A percentile compares a stretch with the other conserved stretches of the same genome.
Evolutionary conservation across 2,329 filamentous ascomycete species (phyloP).

Genomic region (Claviceps cyperi): DNA sequence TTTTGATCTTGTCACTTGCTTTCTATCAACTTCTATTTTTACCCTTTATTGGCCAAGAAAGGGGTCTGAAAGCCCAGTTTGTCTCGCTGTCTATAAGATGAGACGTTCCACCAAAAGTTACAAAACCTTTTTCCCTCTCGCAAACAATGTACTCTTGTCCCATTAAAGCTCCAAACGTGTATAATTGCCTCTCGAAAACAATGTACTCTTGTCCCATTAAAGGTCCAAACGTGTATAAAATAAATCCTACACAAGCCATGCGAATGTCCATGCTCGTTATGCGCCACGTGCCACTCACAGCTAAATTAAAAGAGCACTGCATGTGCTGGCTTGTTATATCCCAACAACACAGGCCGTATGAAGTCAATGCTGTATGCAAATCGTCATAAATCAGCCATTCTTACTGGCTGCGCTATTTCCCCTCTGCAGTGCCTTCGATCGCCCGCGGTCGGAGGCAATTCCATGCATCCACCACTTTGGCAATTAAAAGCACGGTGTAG

Average conservation of each 20-base stretch:
- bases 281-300: background rate
- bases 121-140: background rate
- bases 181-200: too few relatives aligned
- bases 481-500: slow-evolving; percentile 1
- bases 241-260: slow-evolving; percentile 7
- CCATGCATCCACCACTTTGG: background rate
- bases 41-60: background rate
- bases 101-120: background rate
- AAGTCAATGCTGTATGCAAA: slow-evolving; percentile 5
- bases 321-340: slow-evolving; percentile 1
- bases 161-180: background rate
- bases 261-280: background rate
- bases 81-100: slow-evolving; percentile 1
- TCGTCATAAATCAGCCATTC: slow-evolving; percentile 4
- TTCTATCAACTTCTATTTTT: background rate
- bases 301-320: slow-evolving; percentile 6
- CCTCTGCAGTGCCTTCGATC: background rate
- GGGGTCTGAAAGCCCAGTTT: background rate
- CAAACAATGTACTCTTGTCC: background rate
- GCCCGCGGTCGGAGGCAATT: slow-evolving; percentile 1
- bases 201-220: background rate
- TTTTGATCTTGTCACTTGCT: background rate
- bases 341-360: slow-evolving; percentile 4
- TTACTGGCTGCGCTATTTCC: background rate
- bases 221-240: background rate